Percentiles rank a stretch among this genome's conserved stretches.
Evolutionary conservation across 768 basidiomycete genomes (phyloP).

Genomic region (Neoboletus magnificus): DNA sequence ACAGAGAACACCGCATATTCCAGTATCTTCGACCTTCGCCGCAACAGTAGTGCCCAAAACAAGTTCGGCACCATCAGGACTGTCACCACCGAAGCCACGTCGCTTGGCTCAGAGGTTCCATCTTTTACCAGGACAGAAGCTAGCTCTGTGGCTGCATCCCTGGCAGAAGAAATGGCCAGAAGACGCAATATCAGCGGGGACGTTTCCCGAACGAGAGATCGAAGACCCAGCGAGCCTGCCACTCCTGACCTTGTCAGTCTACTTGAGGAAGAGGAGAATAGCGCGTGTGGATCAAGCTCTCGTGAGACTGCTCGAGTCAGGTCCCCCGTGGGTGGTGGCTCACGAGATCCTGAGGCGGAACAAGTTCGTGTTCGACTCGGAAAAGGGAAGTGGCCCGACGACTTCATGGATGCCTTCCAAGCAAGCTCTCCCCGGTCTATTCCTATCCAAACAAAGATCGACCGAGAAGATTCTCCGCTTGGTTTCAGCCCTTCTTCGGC

Average conservation of each 20-base stretch:
- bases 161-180: constrained; percentile 40
- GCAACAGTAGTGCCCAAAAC: constrained; percentile 44
- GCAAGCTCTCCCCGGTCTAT: constrained; percentile 29
- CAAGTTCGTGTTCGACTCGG: constrained; percentile 53
- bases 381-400: constrained; percentile 83
- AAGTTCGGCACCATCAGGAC: constrained; percentile 80
- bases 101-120: constrained; percentile 53
- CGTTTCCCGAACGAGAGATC: constrained; percentile 44
- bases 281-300: constrained; percentile 47
- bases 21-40: constrained; percentile 56
- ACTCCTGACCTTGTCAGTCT: constrained; percentile 63
- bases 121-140: constrained; percentile 68
- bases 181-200: constrained; percentile 32
- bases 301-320: constrained; percentile 30
- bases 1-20: constrained; percentile 58
- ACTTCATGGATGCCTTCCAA: constrained; percentile 64
- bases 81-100: constrained; percentile 79
- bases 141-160: constrained; percentile 49
- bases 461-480: constrained; percentile 21
- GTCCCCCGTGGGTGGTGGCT: constrained; percentile 17
- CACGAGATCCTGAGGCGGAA: constrained; percentile 26
- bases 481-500: constrained; percentile 37
- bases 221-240: constrained; percentile 61
- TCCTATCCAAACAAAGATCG: constrained; percentile 21
- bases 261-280: constrained; percentile 62